Evolutionary conservation across 2,329 filamentous ascomycete genomes (phyloP).

Genomic region (Fusarium sulawesiense): DNA sequence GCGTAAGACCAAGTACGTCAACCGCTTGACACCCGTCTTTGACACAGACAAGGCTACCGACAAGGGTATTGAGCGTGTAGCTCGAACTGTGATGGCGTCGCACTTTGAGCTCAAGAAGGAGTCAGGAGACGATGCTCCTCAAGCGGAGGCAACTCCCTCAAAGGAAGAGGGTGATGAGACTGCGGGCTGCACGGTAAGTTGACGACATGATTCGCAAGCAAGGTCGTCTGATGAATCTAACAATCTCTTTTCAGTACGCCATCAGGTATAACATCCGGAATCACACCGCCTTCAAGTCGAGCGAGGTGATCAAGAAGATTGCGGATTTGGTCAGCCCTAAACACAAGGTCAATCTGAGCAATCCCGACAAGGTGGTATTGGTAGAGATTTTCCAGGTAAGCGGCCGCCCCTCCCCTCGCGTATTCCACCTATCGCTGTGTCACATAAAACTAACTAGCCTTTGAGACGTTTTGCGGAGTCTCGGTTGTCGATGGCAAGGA

Average conservation of each 20-base stretch:
- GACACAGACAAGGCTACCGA: slow-evolving; percentile 73
- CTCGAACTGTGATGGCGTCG: slow-evolving; percentile 69
- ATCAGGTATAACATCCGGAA: slow-evolving; percentile 83
- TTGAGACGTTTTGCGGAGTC: slow-evolving; percentile 80
- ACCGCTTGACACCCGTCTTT: slow-evolving; percentile 65
- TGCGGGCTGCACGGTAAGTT: slow-evolving; percentile 57
- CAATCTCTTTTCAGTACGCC: slow-evolving; percentile 71
- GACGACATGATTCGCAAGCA: slow-evolving; percentile 14
- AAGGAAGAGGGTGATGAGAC: slow-evolving; percentile 29
- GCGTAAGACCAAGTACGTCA: slow-evolving; percentile 67
- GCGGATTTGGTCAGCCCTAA: slow-evolving; percentile 72
- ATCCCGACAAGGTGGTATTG: slow-evolving; percentile 82
- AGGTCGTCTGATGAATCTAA: slow-evolving; percentile 29
- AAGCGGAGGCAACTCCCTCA: slow-evolving; percentile 21
- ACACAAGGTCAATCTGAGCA: slow-evolving; percentile 81
- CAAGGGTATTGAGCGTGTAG: slow-evolving; percentile 74
- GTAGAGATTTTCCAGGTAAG: slow-evolving; percentile 83
- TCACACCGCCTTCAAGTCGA: slow-evolving; percentile 74
- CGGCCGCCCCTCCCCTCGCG: slow-evolving; percentile 25
- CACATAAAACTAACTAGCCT: slow-evolving; percentile 38
- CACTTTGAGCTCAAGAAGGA: slow-evolving; percentile 66
- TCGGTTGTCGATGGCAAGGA: slow-evolving; percentile 77
- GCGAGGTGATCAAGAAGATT: slow-evolving; percentile 76
- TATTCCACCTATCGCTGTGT: slow-evolving; percentile 34
- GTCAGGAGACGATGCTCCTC: slow-evolving; percentile 31